Base-by-base conservation (phyloP, 192 early-diverging fungal genomes). In the Diversispora epigaea region DNA sequence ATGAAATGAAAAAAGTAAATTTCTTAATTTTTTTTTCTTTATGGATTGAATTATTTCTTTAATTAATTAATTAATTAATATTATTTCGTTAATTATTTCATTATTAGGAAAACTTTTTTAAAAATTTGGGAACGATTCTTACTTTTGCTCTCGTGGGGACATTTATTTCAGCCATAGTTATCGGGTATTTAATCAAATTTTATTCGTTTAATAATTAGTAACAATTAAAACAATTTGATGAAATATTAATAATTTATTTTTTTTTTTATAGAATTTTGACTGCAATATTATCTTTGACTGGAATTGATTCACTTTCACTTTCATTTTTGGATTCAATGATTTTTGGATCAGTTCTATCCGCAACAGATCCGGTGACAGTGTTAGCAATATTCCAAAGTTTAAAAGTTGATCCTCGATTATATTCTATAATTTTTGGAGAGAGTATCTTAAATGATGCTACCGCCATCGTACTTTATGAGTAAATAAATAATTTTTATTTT, bases 321-420 rank as follows among this genome's bases (percentile, higher is more conserved):
- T 88, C 90, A 12, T 91, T 96, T 58, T 83, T 97, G 63, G 97
- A 99, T 79, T 93, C 91, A 75, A 92, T 99, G 82, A 93, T 96
- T 39, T 93, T 98, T 79, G 97, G 97, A 17, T 86, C 95, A 12
- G 94, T 99, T 66, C 81, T 99, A 61, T 96, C 94, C 10, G 95
- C 97, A 17, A 99, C 97, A 3, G 97, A 99, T 79, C 96, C 97
- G 3, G 96, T 99, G 44, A 98, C 97, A 0, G 93, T 99, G 39
- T 84, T 99, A 69, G 91, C 97, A 6, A 94, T 99, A 47, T 98
- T 99, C 79, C 88, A 94, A 73, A 94, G 96, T 75, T 84, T 96
- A 68, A 88, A 90, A 71, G 97, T 99, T 49, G 97, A 99, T 68
- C 95, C 95, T 4, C 91, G 93, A 82, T 80, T 99, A 56, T 98